phyloP scores from a whole-genome alignment of 257 asterid genomes.

The Ballota nigra region DNA sequence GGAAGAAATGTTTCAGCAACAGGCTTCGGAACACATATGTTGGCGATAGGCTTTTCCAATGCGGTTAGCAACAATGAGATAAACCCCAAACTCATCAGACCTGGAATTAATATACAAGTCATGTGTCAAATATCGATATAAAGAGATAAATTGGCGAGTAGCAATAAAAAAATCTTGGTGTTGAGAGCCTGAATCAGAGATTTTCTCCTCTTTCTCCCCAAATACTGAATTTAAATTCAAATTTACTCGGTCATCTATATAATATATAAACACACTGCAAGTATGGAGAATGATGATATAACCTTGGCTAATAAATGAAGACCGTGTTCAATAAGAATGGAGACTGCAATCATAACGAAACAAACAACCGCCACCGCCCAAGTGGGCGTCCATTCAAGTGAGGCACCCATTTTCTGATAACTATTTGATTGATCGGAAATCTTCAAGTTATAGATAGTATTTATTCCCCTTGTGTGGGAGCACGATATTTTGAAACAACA shows the following conservation, averaged over 20 bases:
- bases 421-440: neutral
- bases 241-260: neutral
- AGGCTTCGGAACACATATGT: conserved; percentile 46
- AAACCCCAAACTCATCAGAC: conserved; percentile 75
- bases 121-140: too few relatives aligned
- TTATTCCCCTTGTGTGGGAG: too few relatives aligned
- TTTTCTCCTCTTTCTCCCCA: conserved; percentile 50
- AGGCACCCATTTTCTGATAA: conserved; percentile 23
- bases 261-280: too few relatives aligned
- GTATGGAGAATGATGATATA: neutral
- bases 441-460: too few relatives aligned
- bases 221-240: conserved; percentile 31
- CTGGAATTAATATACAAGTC: conserved; percentile 33
- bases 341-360: conserved; percentile 45
- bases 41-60: conserved; percentile 48
- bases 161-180: conserved; percentile 26
- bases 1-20: conserved; percentile 59
- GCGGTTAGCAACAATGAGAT: conserved; percentile 63
- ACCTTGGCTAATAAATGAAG: conserved; percentile 70
- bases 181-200: conserved; percentile 58
- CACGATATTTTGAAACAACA: neutral
- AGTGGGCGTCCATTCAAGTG: conserved; percentile 56
- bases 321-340: conserved; percentile 61
- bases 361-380: conserved; percentile 77
- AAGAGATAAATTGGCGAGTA: too few relatives aligned